A percentile compares a stretch with the other conserved stretches of the same genome.
phyloP scores from a whole-genome alignment of 495 filamentous ascomycete species.

The Trichocladium uniseriatum region DNA sequence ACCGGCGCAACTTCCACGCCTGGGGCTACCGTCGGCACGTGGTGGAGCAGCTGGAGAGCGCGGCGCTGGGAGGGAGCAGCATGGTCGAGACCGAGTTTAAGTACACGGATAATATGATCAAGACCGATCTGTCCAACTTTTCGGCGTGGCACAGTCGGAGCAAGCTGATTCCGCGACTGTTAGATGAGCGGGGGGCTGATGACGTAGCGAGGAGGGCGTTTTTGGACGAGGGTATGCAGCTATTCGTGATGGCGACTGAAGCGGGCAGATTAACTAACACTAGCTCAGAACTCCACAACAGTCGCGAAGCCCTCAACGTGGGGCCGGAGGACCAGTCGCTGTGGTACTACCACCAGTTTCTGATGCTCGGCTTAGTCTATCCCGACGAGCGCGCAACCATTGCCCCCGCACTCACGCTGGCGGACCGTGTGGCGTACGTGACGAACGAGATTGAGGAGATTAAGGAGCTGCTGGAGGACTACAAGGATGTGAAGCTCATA shows the following conservation, averaged over 20 bases:
- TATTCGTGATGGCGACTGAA: background rate
- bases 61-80: slow-evolving; percentile 39
- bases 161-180: slow-evolving; percentile 64
- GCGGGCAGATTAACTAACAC: background rate
- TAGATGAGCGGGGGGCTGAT: slow-evolving; percentile 58
- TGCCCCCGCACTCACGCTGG: slow-evolving; percentile 48
- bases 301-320: slow-evolving; percentile 67
- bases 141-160: slow-evolving; percentile 92
- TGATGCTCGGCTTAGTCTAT: slow-evolving; percentile 53
- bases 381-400: slow-evolving; percentile 43
- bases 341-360: slow-evolving; percentile 90
- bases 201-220: slow-evolving; percentile 54
- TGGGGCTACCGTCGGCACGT: slow-evolving; percentile 86
- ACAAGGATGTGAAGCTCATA: slow-evolving; percentile 68
- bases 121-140: slow-evolving; percentile 79
- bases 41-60: slow-evolving; percentile 56
- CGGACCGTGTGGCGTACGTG: slow-evolving; percentile 59
- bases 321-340: slow-evolving; percentile 87
- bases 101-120: slow-evolving; percentile 85
- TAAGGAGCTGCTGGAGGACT: slow-evolving; percentile 64
- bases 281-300: slow-evolving; percentile 55
- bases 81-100: slow-evolving; percentile 74
- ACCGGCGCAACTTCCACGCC: slow-evolving; percentile 91
- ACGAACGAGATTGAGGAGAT: slow-evolving; percentile 57
- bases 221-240: slow-evolving; percentile 56